phyloP scores from a whole-genome alignment of 2,329 filamentous ascomycete genomes.

The Acarospora socialis region DNA sequence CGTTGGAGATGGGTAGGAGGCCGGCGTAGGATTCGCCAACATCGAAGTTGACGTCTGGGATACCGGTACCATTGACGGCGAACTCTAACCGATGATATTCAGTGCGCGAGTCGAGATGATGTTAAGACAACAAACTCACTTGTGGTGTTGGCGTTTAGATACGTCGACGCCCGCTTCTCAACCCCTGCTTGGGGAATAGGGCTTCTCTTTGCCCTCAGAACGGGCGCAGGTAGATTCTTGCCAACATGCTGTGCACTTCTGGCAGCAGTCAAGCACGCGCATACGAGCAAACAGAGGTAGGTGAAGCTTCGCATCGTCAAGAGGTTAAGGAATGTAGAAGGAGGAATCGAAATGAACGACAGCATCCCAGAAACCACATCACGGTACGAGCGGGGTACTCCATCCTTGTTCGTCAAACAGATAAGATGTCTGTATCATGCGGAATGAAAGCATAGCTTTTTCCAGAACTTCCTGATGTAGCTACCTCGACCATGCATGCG shows the following conservation, averaged over 20 bases:
- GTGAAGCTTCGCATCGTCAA: no score
- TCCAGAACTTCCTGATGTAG: no score
- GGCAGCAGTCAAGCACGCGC: conserved; percentile 7
- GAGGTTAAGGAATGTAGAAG: no score
- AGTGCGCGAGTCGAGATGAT: neutral
- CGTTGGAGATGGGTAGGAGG: conserved; percentile 39
- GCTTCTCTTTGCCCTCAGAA: conserved; percentile 1
- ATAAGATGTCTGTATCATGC: no score
- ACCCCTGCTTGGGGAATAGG: conserved; percentile 2
- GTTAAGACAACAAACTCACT: conserved; percentile 7
- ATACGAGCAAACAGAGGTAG: no score
- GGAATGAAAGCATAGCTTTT: no score
- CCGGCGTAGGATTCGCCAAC: conserved; percentile 39
- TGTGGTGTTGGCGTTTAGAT: conserved; percentile 7
- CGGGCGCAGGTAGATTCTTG: conserved; percentile 10
- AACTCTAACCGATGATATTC: conserved; percentile 33
- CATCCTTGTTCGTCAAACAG: no score
- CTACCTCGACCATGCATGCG: no score
- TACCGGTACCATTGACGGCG: conserved; percentile 46
- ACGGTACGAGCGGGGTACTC: no score
- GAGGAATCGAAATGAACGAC: no score
- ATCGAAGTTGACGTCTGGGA: conserved; percentile 58
- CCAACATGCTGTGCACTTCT: conserved; percentile 13
- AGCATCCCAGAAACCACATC: no score
- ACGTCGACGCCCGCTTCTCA: conserved; percentile 4